A percentile compares a stretch with the other conserved stretches of the same genome.
These are phyloP conservation scores for Phytophthora parvispora DNA, from an alignment of 352 stramenopile species.

Conservation along the genomic window DNA sequence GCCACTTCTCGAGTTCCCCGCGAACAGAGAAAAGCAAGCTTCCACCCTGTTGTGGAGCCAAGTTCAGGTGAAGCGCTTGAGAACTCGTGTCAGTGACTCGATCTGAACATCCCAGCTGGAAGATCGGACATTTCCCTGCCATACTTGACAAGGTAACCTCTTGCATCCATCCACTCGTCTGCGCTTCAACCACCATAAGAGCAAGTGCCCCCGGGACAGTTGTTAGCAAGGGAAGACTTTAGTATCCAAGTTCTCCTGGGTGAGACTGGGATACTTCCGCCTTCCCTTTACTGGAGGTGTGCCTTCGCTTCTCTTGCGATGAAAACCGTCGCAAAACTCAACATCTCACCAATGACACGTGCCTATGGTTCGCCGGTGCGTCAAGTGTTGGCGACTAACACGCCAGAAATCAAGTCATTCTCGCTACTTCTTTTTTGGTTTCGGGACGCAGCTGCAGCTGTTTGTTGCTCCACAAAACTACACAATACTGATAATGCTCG, in stretches of 20 bases:
- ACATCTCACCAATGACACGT: not conserved
- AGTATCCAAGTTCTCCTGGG: constrained; percentile 7
- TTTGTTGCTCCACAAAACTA: too few species aligned
- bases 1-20: constrained; percentile 19
- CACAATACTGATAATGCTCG: too few species aligned
- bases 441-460: not conserved
- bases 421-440: constrained; percentile 25
- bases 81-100: constrained; percentile 17
- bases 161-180: constrained; percentile 4
- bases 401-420: constrained; percentile 19
- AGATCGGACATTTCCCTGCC: constrained; percentile 21
- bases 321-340: constrained; percentile 2
- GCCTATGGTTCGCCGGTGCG: not conserved
- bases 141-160: not conserved
- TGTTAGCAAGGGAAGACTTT: constrained; percentile 4
- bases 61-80: constrained; percentile 13
- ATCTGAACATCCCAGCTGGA: constrained; percentile 34
- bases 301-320: not conserved
- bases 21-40: constrained; percentile 27
- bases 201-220: constrained; percentile 19
- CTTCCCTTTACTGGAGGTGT: constrained; percentile 15
- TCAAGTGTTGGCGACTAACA: constrained; percentile 16
- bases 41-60: constrained; percentile 15
- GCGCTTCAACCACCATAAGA: constrained; percentile 12
- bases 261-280: not conserved